Percentiles rank a stretch among this genome's conserved stretches.
These are phyloP conservation scores for Omphalotus guepiniiformis DNA, from an alignment of 768 basidiomycete species.

Conservation along the genomic window DNA sequence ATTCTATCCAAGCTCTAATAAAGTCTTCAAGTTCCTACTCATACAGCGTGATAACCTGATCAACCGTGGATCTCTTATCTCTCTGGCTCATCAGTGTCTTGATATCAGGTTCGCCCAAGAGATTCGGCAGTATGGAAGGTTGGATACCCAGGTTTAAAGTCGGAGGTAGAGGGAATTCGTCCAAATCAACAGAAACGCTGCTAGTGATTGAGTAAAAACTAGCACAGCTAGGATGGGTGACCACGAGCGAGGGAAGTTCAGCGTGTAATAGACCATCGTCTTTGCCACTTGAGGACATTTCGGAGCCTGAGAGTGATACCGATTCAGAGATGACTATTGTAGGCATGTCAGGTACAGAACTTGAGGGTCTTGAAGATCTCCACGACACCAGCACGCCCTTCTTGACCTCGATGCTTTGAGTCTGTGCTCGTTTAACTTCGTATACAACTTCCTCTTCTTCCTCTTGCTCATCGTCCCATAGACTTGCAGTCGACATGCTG, in stretches of 20 bases:
- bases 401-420: slow-evolving; percentile 48
- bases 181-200: slow-evolving; percentile 36
- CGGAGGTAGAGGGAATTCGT: slow-evolving; percentile 45
- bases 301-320: not conserved
- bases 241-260: slow-evolving; percentile 15
- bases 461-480: slow-evolving; percentile 21
- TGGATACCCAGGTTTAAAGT: not conserved
- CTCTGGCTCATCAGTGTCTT: not conserved
- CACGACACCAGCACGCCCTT: slow-evolving; percentile 40
- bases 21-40: no score
- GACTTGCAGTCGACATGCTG: slow-evolving; percentile 8
- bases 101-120: not conserved
- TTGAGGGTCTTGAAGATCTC: slow-evolving; percentile 15
- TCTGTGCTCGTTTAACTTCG: slow-evolving; percentile 43
- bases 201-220: slow-evolving; percentile 33
- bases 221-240: slow-evolving; percentile 32
- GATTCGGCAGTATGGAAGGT: not conserved
- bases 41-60: slow-evolving; percentile 6
- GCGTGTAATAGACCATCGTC: slow-evolving; percentile 4
- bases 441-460: slow-evolving; percentile 31
- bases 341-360: slow-evolving; percentile 16
- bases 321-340: slow-evolving; percentile 21
- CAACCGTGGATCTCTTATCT: slow-evolving; percentile 5
- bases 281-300: not conserved
- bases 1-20: no score